Conservation (phyloP, 306 rosid species). For the Gastrolobium bilobum region DNA sequence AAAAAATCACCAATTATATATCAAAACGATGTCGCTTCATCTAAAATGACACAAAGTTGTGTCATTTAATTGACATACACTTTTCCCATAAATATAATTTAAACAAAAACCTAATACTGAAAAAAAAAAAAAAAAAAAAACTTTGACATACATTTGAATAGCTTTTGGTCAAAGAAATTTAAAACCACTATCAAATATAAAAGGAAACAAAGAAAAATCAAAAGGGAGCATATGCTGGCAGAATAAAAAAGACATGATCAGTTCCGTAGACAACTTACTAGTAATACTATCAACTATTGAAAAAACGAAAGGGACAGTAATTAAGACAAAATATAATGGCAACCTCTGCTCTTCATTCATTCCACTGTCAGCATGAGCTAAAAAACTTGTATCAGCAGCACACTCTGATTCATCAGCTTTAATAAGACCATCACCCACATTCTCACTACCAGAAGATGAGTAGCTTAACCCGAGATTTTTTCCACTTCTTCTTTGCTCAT, state of each 20-base stretch:
- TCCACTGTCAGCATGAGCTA: slow-evolving; percentile 75
- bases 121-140: neutral
- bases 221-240: neutral
- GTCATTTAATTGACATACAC: no score
- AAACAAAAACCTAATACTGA: slow-evolving; percentile 3
- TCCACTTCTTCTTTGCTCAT: slow-evolving; percentile 70
- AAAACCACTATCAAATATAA: slow-evolving; percentile 18
- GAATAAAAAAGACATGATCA: neutral
- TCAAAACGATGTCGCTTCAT: no score
- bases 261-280: slow-evolving; percentile 20
- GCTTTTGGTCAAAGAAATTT: slow-evolving; percentile 22
- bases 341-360: slow-evolving; percentile 97
- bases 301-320: slow-evolving; percentile 39
- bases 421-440: slow-evolving; percentile 71
- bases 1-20: no score
- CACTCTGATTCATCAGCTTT: slow-evolving; percentile 81
- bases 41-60: no score
- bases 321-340: slow-evolving; percentile 35
- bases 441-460: slow-evolving; percentile 99
- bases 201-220: neutral
- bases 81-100: neutral
- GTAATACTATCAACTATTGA: neutral
- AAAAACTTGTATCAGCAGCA: slow-evolving; percentile 70
- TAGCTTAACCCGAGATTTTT: slow-evolving; percentile 88
- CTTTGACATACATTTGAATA: slow-evolving; percentile 15